A percentile compares a stretch with the other conserved stretches of the same genome.
Evolutionary conservation across 2,329 filamentous ascomycete species (phyloP).

Genomic region (Penicillium sclerotigenum): DNA sequence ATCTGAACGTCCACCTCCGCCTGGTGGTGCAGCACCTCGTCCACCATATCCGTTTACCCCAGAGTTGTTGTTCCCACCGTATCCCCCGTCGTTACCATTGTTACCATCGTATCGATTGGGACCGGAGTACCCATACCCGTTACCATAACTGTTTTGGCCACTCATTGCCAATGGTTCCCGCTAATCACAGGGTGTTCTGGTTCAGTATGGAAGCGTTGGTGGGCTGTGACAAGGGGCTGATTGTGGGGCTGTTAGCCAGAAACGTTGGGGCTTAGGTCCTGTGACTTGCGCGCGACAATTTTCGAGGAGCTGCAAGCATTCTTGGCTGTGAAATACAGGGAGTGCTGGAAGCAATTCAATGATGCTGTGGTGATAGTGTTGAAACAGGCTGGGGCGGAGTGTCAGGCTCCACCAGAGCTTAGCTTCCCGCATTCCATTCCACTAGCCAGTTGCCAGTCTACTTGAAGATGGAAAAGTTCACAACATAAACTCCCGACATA

Average conservation of each 20-base stretch:
- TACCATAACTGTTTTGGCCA: conserved; percentile 35
- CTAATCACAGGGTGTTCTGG: conserved; percentile 6
- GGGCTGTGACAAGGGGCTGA: conserved; percentile 16
- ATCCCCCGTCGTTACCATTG: conserved; percentile 33
- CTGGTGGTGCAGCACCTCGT: conserved; percentile 17
- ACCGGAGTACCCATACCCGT: conserved; percentile 40
- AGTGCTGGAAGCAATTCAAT: neutral
- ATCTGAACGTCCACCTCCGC: conserved; percentile 28
- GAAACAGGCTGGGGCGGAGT: conserved; percentile 9
- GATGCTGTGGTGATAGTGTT: conserved; percentile 6
- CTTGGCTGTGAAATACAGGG: conserved; percentile 10
- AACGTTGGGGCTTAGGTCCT: conserved; percentile 12
- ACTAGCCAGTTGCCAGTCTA: conserved; percentile 5
- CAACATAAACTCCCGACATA: too few relatives aligned
- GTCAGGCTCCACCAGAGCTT: conserved; percentile 26
- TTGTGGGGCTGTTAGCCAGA: conserved; percentile 10
- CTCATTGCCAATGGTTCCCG: conserved; percentile 31
- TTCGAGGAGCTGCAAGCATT: conserved; percentile 25
- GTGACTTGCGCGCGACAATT: conserved; percentile 18
- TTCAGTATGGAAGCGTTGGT: conserved; percentile 8
- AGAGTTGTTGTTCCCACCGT: conserved; percentile 30
- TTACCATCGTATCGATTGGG: conserved; percentile 34
- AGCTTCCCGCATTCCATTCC: conserved; percentile 24
- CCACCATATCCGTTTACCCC: conserved; percentile 35
- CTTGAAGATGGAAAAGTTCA: too few relatives aligned